Conservation (phyloP, 2,329 filamentous ascomycete genomes). For the Claviceps sp. region DNA sequence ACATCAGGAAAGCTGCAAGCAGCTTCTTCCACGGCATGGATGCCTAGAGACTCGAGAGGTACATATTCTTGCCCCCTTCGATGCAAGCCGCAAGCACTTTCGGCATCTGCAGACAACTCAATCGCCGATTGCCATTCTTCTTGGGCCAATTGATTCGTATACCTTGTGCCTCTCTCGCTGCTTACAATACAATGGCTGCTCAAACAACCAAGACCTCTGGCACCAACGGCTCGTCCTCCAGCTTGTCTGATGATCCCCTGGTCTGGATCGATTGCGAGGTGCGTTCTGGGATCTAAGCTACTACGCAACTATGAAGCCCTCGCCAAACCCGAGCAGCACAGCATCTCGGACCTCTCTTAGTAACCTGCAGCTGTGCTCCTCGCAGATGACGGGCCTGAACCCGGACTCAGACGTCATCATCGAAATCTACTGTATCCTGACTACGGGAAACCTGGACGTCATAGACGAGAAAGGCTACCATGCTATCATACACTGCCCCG, state of each 20-base stretch:
- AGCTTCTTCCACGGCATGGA: too few relatives aligned
- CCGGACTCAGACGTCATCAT: conserved; percentile 70
- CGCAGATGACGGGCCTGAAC: conserved; percentile 70
- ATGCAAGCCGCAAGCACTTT: too few relatives aligned
- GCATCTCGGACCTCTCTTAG: background rate
- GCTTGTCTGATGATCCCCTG: conserved; percentile 40
- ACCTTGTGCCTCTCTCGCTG: background rate
- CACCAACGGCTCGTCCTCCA: background rate
- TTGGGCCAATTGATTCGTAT: background rate
- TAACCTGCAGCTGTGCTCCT: background rate
- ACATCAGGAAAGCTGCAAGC: too few relatives aligned
- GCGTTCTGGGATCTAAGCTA: background rate
- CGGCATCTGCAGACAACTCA: too few relatives aligned
- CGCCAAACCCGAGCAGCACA: background rate
- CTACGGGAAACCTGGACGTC: conserved; percentile 62
- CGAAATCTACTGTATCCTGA: conserved; percentile 86
- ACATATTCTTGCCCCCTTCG: too few relatives aligned
- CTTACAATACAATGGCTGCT: background rate
- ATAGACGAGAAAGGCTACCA: conserved; percentile 70
- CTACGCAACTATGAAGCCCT: background rate
- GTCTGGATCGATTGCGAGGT: conserved; percentile 73
- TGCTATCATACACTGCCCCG: conserved; percentile 59
- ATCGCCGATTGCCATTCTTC: too few relatives aligned
- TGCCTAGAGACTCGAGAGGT: too few relatives aligned
- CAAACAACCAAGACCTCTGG: background rate